phyloP scores from a whole-genome alignment of 192 early-diverging fungal species.

The Chytriomyces hyalinus region DNA sequence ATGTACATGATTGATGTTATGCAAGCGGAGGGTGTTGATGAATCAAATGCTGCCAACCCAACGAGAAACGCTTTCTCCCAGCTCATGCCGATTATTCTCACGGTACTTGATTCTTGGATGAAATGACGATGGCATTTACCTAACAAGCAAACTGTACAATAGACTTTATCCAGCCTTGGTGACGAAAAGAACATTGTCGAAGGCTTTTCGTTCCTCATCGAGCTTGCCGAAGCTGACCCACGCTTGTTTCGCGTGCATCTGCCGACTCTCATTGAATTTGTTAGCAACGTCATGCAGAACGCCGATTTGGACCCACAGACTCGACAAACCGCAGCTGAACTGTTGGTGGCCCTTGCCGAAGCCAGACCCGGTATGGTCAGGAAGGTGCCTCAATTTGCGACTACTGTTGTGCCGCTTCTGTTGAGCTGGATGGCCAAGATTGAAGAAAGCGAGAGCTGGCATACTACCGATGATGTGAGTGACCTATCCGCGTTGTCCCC shows the following conservation, averaged over 20 bases:
- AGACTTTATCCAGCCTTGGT: constrained; percentile 30
- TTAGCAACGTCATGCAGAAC: constrained; percentile 78
- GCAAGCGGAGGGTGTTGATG: constrained; percentile 48
- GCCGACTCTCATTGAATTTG: constrained; percentile 74
- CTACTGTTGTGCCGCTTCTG: constrained; percentile 81
- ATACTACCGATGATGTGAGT: constrained; percentile 79
- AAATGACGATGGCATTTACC: not conserved
- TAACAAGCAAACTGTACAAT: not conserved
- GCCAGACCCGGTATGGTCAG: constrained; percentile 86
- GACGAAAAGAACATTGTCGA: constrained; percentile 65
- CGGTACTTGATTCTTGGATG: constrained; percentile 47
- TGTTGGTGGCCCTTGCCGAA: constrained; percentile 91
- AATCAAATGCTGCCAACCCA: constrained; percentile 11
- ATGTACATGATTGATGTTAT: constrained; percentile 77
- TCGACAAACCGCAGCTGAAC: constrained; percentile 89
- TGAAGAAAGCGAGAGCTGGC: constrained; percentile 89
- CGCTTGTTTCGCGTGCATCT: constrained; percentile 84
- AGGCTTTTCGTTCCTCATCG: constrained; percentile 55
- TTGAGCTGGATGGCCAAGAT: constrained; percentile 95
- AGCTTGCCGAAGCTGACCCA: constrained; percentile 83
- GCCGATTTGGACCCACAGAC: constrained; percentile 79
- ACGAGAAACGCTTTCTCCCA: constrained; percentile 50
- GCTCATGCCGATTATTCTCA: constrained; percentile 82
- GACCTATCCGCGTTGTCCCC: not conserved
- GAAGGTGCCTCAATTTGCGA: constrained; percentile 83